phyloP scores from a whole-genome alignment of 176 grass and related monocot genomes.

The Thinopyrum elongatum region DNA sequence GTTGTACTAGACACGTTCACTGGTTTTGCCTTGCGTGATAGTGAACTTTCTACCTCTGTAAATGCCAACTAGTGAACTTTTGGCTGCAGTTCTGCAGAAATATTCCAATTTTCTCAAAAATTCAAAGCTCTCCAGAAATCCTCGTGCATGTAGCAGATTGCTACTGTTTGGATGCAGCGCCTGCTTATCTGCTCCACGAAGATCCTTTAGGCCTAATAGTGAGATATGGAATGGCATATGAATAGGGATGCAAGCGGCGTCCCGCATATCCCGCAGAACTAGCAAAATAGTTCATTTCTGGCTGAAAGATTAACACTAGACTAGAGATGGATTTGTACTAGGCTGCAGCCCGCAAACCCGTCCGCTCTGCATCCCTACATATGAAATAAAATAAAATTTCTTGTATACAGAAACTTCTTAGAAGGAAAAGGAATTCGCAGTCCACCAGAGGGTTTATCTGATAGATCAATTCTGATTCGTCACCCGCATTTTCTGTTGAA shows the following conservation, averaged over 20 bases:
- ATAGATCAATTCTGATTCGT: conserved; percentile 74
- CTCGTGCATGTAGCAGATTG: conserved; percentile 56
- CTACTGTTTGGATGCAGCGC: conserved; percentile 75
- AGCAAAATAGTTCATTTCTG: too few relatives aligned
- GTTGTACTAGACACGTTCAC: neutral
- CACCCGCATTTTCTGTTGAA: conserved; percentile 33
- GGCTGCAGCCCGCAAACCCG: too few relatives aligned
- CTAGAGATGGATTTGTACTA: too few relatives aligned
- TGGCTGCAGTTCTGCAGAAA: conserved; percentile 50
- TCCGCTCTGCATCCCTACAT: neutral
- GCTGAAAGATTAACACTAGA: too few relatives aligned
- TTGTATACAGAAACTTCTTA: neutral
- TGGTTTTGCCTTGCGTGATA: neutral
- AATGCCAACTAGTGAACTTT: neutral
- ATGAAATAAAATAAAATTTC: conserved; percentile 20
- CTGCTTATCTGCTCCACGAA: conserved; percentile 69
- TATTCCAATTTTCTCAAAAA: conserved; percentile 71
- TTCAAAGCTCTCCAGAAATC: conserved; percentile 84
- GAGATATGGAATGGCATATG: conserved; percentile 60
- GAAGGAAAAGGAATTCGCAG: neutral
- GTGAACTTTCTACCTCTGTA: neutral
- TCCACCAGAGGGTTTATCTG: conserved; percentile 77
- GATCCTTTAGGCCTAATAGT: conserved; percentile 70
- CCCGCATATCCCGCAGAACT: too few relatives aligned
- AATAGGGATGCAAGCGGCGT: neutral